A percentile compares a stretch with the other conserved stretches of the same genome.
Conservation (phyloP, 2,329 filamentous ascomycete genomes). For the Colletotrichum musae region DNA sequence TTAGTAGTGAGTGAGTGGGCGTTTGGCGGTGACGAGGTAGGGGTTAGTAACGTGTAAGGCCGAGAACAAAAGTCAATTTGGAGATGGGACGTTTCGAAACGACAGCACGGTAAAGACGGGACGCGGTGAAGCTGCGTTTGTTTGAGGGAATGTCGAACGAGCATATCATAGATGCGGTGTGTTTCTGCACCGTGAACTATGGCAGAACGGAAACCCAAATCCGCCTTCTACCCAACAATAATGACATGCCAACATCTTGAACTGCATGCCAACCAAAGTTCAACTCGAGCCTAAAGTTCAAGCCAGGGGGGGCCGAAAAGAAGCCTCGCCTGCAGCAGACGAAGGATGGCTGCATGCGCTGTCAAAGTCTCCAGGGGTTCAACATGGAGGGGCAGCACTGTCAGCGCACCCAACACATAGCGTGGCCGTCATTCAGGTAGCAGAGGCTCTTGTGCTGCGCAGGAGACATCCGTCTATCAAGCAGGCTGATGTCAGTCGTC, state of each 20-base stretch:
- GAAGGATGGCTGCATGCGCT: slow-evolving; percentile 19
- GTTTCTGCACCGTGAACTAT: slow-evolving; percentile 18
- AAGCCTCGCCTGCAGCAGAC: background rate
- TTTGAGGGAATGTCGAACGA: slow-evolving; percentile 6
- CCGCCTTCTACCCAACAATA: background rate
- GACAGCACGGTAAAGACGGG: slow-evolving; percentile 16
- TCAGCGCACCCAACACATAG: background rate
- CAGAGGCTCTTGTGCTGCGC: too few species aligned
- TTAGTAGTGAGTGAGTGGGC: background rate
- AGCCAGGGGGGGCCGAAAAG: slow-evolving; percentile 1
- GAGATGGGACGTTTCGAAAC: slow-evolving; percentile 35
- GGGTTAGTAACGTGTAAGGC: slow-evolving; percentile 1
- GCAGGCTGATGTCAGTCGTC: slow-evolving; percentile 15
- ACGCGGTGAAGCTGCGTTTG: slow-evolving; percentile 19
- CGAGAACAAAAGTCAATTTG: slow-evolving; percentile 4
- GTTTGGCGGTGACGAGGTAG: slow-evolving; percentile 6
- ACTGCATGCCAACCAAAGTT: background rate
- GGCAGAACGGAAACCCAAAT: background rate
- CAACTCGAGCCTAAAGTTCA: background rate
- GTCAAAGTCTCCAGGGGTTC: slow-evolving; percentile 16
- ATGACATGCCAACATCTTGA: background rate
- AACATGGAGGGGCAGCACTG: background rate
- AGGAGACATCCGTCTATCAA: background rate
- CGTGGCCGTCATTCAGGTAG: too few species aligned
- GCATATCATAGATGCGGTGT: background rate